These are phyloP conservation scores for Dothideomycetes sp. DNA, from an alignment of 2,329 filamentous ascomycete genomes.

Conservation along the genomic window DNA sequence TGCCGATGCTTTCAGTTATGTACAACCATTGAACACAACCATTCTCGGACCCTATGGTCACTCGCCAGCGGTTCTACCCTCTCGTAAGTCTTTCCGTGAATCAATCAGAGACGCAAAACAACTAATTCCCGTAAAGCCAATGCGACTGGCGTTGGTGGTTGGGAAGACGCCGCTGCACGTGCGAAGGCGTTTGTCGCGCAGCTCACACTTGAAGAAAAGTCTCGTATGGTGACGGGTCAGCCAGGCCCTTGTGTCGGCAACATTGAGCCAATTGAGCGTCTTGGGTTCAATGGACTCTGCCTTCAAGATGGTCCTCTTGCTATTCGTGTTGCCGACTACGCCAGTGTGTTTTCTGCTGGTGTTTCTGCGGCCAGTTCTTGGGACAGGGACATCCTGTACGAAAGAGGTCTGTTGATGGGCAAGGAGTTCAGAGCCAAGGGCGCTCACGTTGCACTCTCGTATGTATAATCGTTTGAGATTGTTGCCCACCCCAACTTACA, in stretches of 20 bases:
- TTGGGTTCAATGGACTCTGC: constrained; percentile 33
- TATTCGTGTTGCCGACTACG: constrained; percentile 24
- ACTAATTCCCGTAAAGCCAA: constrained; percentile 19
- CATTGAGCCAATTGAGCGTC: constrained; percentile 27
- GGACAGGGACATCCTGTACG: constrained; percentile 28
- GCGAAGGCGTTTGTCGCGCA: constrained; percentile 23
- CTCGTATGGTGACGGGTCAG: constrained; percentile 23
- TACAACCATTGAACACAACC: too few relatives aligned
- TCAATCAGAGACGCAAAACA: too few relatives aligned
- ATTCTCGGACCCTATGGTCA: too few relatives aligned
- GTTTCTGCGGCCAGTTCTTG: constrained; percentile 33
- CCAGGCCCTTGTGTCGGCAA: constrained; percentile 21
- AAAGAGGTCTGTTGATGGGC: constrained; percentile 28
- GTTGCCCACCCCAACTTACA: too few relatives aligned
- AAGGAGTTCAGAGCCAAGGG: constrained; percentile 27
- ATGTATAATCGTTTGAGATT: too few relatives aligned
- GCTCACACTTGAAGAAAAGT: constrained; percentile 27
- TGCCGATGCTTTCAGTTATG: too few relatives aligned
- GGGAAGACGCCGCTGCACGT: constrained; percentile 23
- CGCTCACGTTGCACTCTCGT: too few relatives aligned
- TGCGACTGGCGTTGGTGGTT: constrained; percentile 17
- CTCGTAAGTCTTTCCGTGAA: too few relatives aligned
- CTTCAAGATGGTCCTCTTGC: constrained; percentile 31
- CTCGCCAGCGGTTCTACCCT: too few relatives aligned
- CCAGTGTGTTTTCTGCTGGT: constrained; percentile 30